Evolutionary conservation across 2,329 filamentous ascomycete species (phyloP).

Genomic region (Chaetomiaceae sp.): DNA sequence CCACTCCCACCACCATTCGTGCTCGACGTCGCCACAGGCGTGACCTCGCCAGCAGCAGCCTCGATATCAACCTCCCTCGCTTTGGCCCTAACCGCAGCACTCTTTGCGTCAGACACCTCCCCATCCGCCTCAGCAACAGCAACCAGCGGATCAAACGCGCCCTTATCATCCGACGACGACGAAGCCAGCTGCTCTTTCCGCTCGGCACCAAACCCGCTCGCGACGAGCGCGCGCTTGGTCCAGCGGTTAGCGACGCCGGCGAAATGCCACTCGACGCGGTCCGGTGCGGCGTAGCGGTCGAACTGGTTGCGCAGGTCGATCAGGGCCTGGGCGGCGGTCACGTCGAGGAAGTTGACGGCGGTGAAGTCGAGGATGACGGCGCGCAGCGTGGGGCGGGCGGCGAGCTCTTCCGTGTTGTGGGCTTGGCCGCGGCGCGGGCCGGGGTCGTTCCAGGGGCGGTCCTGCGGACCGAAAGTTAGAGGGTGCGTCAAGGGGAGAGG

Average conservation of each 20-base stretch:
- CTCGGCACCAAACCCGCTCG: conserved; percentile 52
- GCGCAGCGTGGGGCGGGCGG: conserved; percentile 42
- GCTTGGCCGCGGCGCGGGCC: conserved; percentile 36
- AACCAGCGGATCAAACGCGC: conserved; percentile 14
- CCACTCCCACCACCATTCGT: neutral
- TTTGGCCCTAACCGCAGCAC: conserved; percentile 5
- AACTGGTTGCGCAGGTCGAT: conserved; percentile 52
- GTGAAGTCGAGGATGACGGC: conserved; percentile 57
- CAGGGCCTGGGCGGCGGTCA: conserved; percentile 54
- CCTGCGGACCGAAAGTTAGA: conserved; percentile 20
- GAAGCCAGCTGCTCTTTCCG: neutral
- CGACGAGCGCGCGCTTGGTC: conserved; percentile 52
- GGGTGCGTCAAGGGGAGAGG: neutral
- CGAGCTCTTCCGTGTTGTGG: conserved; percentile 31
- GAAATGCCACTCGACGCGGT: conserved; percentile 50
- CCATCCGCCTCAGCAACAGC: conserved; percentile 11
- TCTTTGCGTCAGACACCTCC: neutral
- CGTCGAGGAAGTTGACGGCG: conserved; percentile 53
- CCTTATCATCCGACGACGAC: neutral
- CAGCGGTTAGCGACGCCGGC: conserved; percentile 52
- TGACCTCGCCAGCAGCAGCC: conserved; percentile 19
- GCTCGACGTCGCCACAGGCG: conserved; percentile 21
- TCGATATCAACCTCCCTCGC: conserved; percentile 17
- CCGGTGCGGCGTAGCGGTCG: conserved; percentile 48
- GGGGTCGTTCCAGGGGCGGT: conserved; percentile 55